Evolutionary conservation across 2,329 filamentous ascomycete genomes (phyloP), one percentile per base, ranked within the genome.

Genomic region (Aspergillus proliferans): DNA sequence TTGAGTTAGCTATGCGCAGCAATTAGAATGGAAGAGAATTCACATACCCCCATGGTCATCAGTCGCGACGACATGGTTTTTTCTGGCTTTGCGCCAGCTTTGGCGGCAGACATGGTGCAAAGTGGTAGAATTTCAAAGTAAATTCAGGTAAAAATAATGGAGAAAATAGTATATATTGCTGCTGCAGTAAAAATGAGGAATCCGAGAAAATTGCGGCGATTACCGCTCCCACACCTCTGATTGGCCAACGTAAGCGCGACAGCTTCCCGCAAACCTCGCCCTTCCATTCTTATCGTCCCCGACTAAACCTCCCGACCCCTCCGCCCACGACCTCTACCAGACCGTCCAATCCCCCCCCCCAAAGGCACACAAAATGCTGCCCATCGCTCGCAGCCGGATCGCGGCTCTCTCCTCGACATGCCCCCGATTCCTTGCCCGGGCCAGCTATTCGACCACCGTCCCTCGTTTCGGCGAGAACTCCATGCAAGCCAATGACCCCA

Each of bases 61-160:
- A 96, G 84, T 58, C 90, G 84, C 51, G 86, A 91, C 54, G 91
- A 95, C 83, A 94, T 90, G 42, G 77, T 78, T 69, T 86, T 86
- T 28, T 80, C 80, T 43, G 81, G 75, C 52, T 66, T 83, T 63
- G 76, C 71, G 52, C 77, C 71, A 58, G 77, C 69, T 68, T 78
- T 77, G 43, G 59, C 55, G 41, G 49, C 52, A 44, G 64, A 55
- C 69, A 70, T 71, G 50, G 30, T 62, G 50, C 36, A 39, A 4
- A 3, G 24, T 44, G 14, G 24, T 28, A 28, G 24, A 33, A 15
- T 12, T 30, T 9, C 24, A 3, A n/a, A 2, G 21, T 43, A 22
- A 22, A n/a, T 43, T 26, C 8, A 22, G 19, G 8, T 21, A 10
- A 33, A 28, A 33, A 30, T 6, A 24, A 14, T 12, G 21, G 14